Base-by-base conservation (phyloP, 1,284 basidiomycete species). In the Ustilago tritici region DNA sequence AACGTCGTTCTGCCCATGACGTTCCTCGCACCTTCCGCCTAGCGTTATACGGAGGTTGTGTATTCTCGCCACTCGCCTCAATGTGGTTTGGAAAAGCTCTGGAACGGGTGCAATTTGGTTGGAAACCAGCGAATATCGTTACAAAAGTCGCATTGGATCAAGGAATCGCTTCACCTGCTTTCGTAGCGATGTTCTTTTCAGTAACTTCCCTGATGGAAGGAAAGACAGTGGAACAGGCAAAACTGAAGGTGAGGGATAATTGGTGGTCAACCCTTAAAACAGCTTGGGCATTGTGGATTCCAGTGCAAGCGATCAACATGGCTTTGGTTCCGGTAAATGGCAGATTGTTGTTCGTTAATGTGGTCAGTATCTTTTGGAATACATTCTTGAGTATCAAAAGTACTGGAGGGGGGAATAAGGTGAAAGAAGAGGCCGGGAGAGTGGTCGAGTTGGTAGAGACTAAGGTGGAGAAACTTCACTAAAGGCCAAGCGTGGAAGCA, bases 281-380 rank as follows among this genome's bases (percentile, higher is more conserved):
- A 0, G 73, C 77, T 8, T 82, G 81, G 80, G 61, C 65, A 0
- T 19, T 84, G 14, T 84, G 82, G 82, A 71, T 78, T 11, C 82
- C 82, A 2, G 82, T 84, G 1, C 81, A 82, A 52, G 57, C 67
- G 0, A 19, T 84, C 36, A 84, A 84, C 38, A 82, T 84, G 78
- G 78, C 73, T 2, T 32, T 84, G n/a, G 76, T 84, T 0, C 81
- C 81, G 0, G 56, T 65, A 0, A 17, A 38, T 4, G 69, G 71
- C 31, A 58, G 82, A 12, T 50, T 84, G 15, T 71, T 84, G 32
- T 82, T 83, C 32, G 82, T 83, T 12, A 79, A 81, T 46, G 75
- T 79, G 3, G 70, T 79, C 32, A 61, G 60, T 8, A 74, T 82
- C 57, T 69, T 70, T 59, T 82, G 81, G 82, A 83, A 84, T 61